These are phyloP conservation scores for Tuber aestivum DNA, from an alignment of 495 filamentous ascomycete species.

Conservation along the genomic window DNA sequence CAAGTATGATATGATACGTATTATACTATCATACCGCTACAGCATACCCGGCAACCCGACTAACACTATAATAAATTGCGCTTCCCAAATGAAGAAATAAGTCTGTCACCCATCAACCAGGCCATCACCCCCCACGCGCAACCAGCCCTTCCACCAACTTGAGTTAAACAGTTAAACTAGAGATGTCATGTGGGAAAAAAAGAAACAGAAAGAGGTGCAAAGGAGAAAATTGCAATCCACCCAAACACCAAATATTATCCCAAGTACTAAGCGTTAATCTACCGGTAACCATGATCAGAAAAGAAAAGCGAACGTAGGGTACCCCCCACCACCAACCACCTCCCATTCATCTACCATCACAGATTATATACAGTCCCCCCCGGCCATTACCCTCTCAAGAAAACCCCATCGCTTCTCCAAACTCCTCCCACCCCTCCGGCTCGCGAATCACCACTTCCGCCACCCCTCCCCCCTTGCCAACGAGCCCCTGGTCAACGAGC, in stretches of 20 bases:
- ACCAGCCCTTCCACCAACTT: neutral
- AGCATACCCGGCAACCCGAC: too few species aligned
- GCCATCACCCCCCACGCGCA: neutral
- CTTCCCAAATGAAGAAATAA: neutral
- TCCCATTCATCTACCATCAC: neutral
- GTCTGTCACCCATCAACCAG: neutral
- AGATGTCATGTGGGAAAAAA: neutral
- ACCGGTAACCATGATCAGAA: too few species aligned
- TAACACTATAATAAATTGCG: neutral
- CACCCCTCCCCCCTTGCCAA: conserved; percentile 36
- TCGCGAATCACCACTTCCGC: conserved; percentile 43
- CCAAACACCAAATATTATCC: neutral
- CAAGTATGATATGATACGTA: neutral
- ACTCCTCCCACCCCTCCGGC: conserved; percentile 44
- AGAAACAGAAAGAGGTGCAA: neutral
- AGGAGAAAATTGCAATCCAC: neutral
- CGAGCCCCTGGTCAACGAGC: conserved; percentile 45
- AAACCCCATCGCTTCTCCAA: conserved; percentile 43
- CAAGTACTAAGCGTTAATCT: neutral
- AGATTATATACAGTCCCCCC: conserved; percentile 18
- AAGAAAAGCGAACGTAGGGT: neutral
- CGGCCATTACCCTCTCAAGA: neutral
- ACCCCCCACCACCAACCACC: neutral
- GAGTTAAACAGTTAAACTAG: neutral
- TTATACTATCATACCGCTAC: too few species aligned